Conservation (phyloP, 495 filamentous ascomycete genomes). For the Margaritispora aquatica region DNA sequence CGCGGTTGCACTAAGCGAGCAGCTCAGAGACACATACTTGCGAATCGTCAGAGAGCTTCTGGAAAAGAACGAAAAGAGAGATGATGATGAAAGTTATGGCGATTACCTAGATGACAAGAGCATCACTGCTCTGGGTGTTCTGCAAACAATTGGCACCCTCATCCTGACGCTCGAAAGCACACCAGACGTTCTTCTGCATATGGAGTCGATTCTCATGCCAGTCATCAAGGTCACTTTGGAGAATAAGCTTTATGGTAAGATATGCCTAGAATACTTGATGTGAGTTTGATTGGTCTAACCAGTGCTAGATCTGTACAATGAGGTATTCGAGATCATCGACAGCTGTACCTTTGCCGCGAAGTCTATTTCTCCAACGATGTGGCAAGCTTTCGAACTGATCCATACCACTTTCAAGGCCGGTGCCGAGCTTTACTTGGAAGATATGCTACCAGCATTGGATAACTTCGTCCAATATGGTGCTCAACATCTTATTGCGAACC, state of each 20-base stretch:
- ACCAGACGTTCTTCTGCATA: conserved; percentile 85
- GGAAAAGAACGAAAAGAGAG: conserved; percentile 69
- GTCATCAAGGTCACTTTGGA: conserved; percentile 93
- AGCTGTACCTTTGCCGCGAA: conserved; percentile 99
- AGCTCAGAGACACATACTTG: conserved; percentile 92
- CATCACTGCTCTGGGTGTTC: conserved; percentile 90
- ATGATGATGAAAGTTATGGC: conserved; percentile 66
- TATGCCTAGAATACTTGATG: conserved; percentile 9
- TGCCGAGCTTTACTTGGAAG: conserved; percentile 94
- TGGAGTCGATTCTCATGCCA: conserved; percentile 93
- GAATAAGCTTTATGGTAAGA: conserved; percentile 83
- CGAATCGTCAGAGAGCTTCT: conserved; percentile 88
- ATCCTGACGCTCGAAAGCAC: conserved; percentile 96
- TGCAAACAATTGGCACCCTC: conserved; percentile 96
- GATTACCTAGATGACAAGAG: conserved; percentile 98
- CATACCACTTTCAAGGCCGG: conserved; percentile 96
- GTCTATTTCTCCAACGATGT: conserved; percentile 92
- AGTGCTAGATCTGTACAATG: conserved; percentile 71
- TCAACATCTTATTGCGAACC: conserved; percentile 70
- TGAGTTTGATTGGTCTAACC: background rate
- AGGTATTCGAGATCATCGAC: conserved; percentile 98
- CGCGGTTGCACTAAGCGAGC: conserved; percentile 94
- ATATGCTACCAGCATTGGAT: conserved; percentile 96
- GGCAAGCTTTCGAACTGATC: conserved; percentile 94
- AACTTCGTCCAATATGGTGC: conserved; percentile 94